Evolutionary conservation across 768 basidiomycete species (phyloP).

Genomic region (Pleurotus cornucopiae): DNA sequence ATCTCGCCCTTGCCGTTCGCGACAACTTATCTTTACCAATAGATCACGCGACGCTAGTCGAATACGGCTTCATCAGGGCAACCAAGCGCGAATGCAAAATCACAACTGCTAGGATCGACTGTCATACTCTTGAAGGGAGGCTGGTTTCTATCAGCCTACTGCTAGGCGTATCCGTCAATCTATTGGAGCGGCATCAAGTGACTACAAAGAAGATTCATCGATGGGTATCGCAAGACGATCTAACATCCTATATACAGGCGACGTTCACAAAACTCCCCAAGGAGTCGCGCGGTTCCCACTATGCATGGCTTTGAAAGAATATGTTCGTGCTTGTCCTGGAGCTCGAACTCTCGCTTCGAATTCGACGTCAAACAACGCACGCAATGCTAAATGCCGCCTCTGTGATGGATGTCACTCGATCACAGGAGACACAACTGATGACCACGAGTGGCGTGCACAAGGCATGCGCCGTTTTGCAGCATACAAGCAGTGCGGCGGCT

Average conservation of each 20-base stretch:
- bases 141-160: too few relatives aligned
- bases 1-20: conserved; percentile 24
- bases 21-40: conserved; percentile 20
- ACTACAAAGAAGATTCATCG: background rate
- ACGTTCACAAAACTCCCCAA: background rate
- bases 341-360: too few relatives aligned
- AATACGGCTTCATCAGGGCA: conserved; percentile 17
- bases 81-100: background rate
- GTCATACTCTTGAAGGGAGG: too few relatives aligned
- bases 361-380: background rate
- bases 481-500: conserved; percentile 17
- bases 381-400: background rate
- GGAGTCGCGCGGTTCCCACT: background rate
- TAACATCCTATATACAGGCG: too few relatives aligned
- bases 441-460: background rate
- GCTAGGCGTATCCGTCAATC: background rate
- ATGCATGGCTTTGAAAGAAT: background rate
- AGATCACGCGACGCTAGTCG: conserved; percentile 25
- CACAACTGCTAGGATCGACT: background rate
- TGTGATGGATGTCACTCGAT: background rate
- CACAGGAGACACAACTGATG: background rate
- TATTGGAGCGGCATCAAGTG: background rate
- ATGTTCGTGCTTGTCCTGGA: background rate
- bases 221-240: background rate
- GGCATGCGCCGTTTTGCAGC: background rate